Evolutionary conservation across 2,329 filamentous ascomycete genomes (phyloP).

Genomic region (Neopestalotiopsis sp.): DNA sequence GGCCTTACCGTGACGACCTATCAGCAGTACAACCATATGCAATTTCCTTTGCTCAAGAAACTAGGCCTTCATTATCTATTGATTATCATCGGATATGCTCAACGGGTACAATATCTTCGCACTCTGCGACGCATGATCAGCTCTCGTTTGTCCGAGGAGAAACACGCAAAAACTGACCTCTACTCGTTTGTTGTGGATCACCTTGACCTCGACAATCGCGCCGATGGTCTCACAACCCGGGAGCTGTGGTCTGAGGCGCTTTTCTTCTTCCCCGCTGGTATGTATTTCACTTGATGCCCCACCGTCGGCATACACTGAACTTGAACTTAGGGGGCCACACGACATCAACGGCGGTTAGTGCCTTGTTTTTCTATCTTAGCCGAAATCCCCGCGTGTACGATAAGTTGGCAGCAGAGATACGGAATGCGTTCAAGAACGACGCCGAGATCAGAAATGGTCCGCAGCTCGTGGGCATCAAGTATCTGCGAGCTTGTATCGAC

Average conservation of each 20-base stretch:
- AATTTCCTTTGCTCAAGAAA: too few relatives aligned
- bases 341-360: not conserved
- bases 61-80: too few relatives aligned
- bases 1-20: too few relatives aligned
- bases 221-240: not conserved
- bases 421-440: not conserved
- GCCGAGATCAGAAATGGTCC: not conserved
- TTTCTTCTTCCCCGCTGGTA: not conserved
- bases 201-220: not conserved
- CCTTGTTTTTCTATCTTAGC: not conserved
- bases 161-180: not conserved
- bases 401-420: not conserved
- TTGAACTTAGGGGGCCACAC: not conserved
- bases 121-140: constrained; percentile 15
- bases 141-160: not conserved
- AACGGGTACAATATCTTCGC: too few relatives aligned
- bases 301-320: not conserved
- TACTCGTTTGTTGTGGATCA: not conserved
- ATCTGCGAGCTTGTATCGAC: not conserved
- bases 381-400: not conserved
- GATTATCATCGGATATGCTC: too few relatives aligned
- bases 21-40: too few relatives aligned
- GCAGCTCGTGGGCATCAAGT: not conserved
- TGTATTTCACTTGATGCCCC: not conserved
- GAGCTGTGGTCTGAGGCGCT: not conserved